Evolutionary conservation across 23 red algal species (phyloP), one percentile per base, ranked within the genome.

Genomic region (Gracilaria gracilis): DNA sequence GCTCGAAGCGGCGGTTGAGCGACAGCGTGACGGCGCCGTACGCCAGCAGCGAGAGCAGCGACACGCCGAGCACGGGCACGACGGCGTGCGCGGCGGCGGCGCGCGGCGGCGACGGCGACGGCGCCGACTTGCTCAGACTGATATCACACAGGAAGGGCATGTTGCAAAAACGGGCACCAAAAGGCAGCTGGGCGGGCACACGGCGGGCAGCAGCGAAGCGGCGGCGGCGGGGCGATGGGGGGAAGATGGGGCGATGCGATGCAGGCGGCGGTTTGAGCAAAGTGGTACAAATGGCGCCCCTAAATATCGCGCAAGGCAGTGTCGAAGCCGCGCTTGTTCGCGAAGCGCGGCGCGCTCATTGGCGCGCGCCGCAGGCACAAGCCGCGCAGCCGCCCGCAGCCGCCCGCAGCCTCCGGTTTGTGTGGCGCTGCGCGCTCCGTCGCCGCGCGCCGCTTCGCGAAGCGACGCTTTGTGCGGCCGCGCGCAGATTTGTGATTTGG

Each of bases 251-350:
- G 19, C 37, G 36, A 21, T 25, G 39, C 35, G 28, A 25, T 36
- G 66, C 6, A 39, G 35, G 25, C 12, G 66, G 66, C 31, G 35
- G 35, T 0, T 13, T 1, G 29, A 1, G 61, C 61, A 24, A 65
- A 65, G 61, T 65, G 61, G n/a, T 65, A 65, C 61, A 65, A 65
- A 65, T 65, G 32, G 5, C 61, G 11, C 42, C 42, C 42, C 42
- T 1, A 32, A 65, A 31, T 28, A 31, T 31, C 61, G 61, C 61
- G 61, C 23, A 3, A 25, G 13, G 61, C 61, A 13, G 23, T 7
- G 27, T 5, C 55, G n/a, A 59, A 20, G 55, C 16, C 55, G 55
- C 20, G 2, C 19, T 15, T n/a, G 7, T 4, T 20, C 7, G 55
- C 55, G 55, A 15, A 2, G 20, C 20, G 2, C 55, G 55, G 7